Evolutionary conservation across 306 rosid genomes (phyloP), one percentile per base, ranked within the genome.

Genomic region (Gastrolobium bilobum): DNA sequence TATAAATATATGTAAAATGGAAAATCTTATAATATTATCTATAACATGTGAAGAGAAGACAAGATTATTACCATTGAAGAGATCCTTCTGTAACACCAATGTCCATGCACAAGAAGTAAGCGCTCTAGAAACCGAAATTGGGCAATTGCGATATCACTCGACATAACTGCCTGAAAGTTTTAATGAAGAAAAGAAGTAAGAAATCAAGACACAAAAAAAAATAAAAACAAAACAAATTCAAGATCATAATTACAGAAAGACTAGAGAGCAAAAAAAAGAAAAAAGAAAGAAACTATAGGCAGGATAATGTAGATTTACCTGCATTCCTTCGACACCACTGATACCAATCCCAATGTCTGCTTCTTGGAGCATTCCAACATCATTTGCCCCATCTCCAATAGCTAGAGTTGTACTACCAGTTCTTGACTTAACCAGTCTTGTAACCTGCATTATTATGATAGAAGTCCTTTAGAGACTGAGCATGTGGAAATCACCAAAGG

Each of bases 321-420:
- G 99, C 99, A 96, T 96, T 84, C 99, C 99, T 84, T 96, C 99
- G 2, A 91, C 98, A 14, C 99, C 99, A 50, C 96, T 96, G 62
- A 96, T 96, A 73, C 99, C 99, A 58, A 96, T 47, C 47, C 99
- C 99, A 69, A 96, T 96, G 81, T 96, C 99, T 10, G 99, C 99
- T 88, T 96, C 99, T 86, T 96, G 99, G 68, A 96, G 96, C 99
- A 96, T 96, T 68, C 98, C 99, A 1, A 96, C 99, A 83, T 96
- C 99, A 77, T 96, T 96, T 77, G 99, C 99, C 43, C 99, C 99
- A 83, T 96, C 99, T 83, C 99, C 99, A 82, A 96, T 85, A 62
- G 98, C 99, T 58, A 96, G 92, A 68, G 94, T 93, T 74, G 98
- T 96, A 47, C 76, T 82, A 34, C 94, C 93, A 52, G 90, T 90